Evolutionary conservation across 805 yeast species (phyloP).

Genomic region (Pichia insulana): DNA sequence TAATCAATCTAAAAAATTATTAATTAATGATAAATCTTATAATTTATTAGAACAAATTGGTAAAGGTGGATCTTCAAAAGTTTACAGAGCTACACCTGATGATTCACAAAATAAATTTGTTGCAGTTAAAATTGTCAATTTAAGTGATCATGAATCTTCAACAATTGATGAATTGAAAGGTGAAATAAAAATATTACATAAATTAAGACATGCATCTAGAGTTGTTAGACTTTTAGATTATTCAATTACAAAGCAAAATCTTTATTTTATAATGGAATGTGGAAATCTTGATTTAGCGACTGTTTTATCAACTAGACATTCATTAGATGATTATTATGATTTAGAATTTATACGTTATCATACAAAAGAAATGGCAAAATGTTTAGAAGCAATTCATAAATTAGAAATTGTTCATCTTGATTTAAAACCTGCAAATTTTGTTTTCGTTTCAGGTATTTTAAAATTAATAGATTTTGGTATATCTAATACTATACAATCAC

Average conservation of each 20-base stretch:
- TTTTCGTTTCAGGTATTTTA: constrained; percentile 72
- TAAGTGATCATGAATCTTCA: constrained; percentile 43
- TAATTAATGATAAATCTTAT: constrained; percentile 29
- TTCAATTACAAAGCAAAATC: constrained; percentile 53
- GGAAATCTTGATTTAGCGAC: constrained; percentile 88
- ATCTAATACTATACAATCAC: constrained; percentile 89
- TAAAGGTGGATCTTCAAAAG: constrained; percentile 88
- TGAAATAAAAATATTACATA: constrained; percentile 68
- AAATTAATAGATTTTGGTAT: constrained; percentile 94
- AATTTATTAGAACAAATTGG: constrained; percentile 75
- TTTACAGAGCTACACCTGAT: constrained; percentile 46
- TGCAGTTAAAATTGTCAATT: constrained; percentile 75
- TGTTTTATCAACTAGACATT: constrained; percentile 49
- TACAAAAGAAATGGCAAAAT: constrained; percentile 66
- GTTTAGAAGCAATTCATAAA: constrained; percentile 82
- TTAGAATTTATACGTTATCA: constrained; percentile 72
- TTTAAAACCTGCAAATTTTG: constrained; percentile 57
- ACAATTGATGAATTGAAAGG: constrained; percentile 79
- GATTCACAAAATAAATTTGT: constrained; percentile 38
- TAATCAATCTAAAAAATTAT: neutral
- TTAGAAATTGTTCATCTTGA: constrained; percentile 61
- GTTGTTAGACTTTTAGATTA: constrained; percentile 76
- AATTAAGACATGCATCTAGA: constrained; percentile 50
- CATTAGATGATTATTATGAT: constrained; percentile 36
- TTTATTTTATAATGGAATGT: constrained; percentile 83